A percentile compares a stretch with the other conserved stretches of the same genome.
Evolutionary conservation across 2,329 filamentous ascomycete species (phyloP).

Genomic region (Thermoascus crustaceus): DNA sequence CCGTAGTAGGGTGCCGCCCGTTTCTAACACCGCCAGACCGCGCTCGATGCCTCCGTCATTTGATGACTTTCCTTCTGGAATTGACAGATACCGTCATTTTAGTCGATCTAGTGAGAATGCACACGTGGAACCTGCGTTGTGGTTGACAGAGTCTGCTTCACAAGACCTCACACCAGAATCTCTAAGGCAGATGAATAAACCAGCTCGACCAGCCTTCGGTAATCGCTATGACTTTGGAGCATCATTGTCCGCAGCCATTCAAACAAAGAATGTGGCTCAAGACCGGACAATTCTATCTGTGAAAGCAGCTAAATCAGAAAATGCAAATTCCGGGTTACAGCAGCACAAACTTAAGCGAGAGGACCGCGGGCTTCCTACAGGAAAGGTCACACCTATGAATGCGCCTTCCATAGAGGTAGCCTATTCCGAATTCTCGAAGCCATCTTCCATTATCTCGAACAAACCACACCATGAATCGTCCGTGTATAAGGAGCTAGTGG

Average conservation of each 20-base stretch:
- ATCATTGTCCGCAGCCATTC: conserved; percentile 77
- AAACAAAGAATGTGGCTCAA: conserved; percentile 52
- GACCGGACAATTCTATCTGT: conserved; percentile 51
- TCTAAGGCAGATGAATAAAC: conserved; percentile 39
- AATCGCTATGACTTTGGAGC: conserved; percentile 94
- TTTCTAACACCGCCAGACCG: conserved; percentile 42
- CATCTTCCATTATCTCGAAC: conserved; percentile 49
- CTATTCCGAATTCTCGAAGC: conserved; percentile 30
- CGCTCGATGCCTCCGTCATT: conserved; percentile 47
- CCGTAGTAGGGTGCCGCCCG: conserved; percentile 55
- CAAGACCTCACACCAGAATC: conserved; percentile 55
- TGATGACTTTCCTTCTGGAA: conserved; percentile 63
- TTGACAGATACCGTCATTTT: conserved; percentile 48
- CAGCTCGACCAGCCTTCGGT: conserved; percentile 65
- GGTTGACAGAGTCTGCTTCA: conserved; percentile 63
- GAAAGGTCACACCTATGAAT: conserved; percentile 14
- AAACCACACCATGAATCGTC: conserved; percentile 71
- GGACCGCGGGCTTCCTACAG: conserved; percentile 8
- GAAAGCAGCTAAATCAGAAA: conserved; percentile 50
- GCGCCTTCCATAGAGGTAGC: conserved; percentile 9
- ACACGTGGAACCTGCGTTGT: conserved; percentile 58
- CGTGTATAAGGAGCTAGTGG: conserved; percentile 92
- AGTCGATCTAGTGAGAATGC: conserved; percentile 55
- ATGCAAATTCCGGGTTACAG: conserved; percentile 32
- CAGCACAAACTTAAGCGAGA: conserved; percentile 10